phyloP scores from a whole-genome alignment of 352 stramenopile species.

The Halophytophthora batemanensis region DNA sequence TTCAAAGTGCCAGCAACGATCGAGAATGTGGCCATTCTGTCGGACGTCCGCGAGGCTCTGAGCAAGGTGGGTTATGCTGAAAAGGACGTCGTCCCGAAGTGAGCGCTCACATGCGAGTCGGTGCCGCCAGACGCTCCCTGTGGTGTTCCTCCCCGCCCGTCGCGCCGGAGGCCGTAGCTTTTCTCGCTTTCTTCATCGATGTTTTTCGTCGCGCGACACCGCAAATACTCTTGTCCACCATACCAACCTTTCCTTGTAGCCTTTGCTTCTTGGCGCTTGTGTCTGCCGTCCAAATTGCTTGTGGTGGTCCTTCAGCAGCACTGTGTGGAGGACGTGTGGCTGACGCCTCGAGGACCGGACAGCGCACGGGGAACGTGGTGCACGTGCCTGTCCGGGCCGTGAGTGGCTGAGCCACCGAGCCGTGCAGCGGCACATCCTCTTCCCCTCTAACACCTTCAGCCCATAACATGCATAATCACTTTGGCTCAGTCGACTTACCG shows the following conservation, averaged over 20 bases:
- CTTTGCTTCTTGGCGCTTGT: no score
- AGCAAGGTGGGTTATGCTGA: slow-evolving; percentile 34
- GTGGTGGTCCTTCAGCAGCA: no score
- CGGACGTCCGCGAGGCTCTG: slow-evolving; percentile 24
- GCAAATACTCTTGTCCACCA: not conserved
- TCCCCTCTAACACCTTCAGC: not conserved
- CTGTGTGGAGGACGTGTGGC: no score
- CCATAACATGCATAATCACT: no score
- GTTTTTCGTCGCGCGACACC: no score
- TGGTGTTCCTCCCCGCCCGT: not conserved
- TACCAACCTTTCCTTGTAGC: no score
- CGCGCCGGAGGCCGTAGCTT: not conserved
- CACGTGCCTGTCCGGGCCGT: not conserved
- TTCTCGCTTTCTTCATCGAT: not conserved
- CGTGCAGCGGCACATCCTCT: not conserved
- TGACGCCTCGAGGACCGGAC: not conserved
- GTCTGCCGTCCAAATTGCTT: no score
- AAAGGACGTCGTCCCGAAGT: slow-evolving; percentile 16
- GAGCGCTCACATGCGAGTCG: not conserved
- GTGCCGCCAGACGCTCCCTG: not conserved
- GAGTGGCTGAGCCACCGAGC: not conserved
- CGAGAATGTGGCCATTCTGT: slow-evolving; percentile 33
- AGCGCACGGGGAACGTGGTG: not conserved
- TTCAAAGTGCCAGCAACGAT: slow-evolving; percentile 43
- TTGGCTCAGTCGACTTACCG: no score